Base-by-base conservation (phyloP, 495 filamentous ascomycete species). In the Annulohypoxylon bovei region DNA sequence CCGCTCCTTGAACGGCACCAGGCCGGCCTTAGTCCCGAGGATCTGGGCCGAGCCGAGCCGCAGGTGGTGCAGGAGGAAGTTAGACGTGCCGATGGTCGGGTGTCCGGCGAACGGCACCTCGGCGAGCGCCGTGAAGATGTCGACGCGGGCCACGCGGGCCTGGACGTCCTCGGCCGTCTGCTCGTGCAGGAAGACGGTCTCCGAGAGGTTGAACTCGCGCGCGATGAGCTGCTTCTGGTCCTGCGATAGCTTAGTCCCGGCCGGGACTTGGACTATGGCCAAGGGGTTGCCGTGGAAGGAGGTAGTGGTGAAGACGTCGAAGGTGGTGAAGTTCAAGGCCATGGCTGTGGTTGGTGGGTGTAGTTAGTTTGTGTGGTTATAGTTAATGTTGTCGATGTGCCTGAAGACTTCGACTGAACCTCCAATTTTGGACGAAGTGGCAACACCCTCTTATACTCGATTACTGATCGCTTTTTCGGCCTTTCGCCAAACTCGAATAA, bases 131-230 rank as follows among this genome's bases (percentile, higher is more conserved):
- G 87, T 88, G 83, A 92, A 92, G 80, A 93, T 94, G 78, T 92
- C 88, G 73, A 93, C 88, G 3, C 79, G 74, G 35, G 80, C 77
- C 25, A 67, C 64, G 6, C 71, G 58, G n/a, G 27, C 39, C 18
- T 33, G 18, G 47, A 33, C 35, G 37, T 72, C 65, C 1, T 27
- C 55, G 27, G 73, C 44, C 32, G 71, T 42, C 46, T 72, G 66
- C 16, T 82, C 79, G 74, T 92, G 87, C 8, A 95, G 79, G 79
- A 94, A 95, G 66, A 93, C 89, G 3, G 88, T 93, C 75, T 94
- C 92, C 4, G 90, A 92, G 68, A 92, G 83, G 71, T 93, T 93
- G 88, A 94, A 94, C 78, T 95, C 92, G 33, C 77, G 73, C 2
- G 91, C 87, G 40, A 95, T 88, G 47, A 65, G 73, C 77, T 88